Base-by-base conservation (phyloP, 257 asterid genomes). In the Capsicum pubescens region DNA sequence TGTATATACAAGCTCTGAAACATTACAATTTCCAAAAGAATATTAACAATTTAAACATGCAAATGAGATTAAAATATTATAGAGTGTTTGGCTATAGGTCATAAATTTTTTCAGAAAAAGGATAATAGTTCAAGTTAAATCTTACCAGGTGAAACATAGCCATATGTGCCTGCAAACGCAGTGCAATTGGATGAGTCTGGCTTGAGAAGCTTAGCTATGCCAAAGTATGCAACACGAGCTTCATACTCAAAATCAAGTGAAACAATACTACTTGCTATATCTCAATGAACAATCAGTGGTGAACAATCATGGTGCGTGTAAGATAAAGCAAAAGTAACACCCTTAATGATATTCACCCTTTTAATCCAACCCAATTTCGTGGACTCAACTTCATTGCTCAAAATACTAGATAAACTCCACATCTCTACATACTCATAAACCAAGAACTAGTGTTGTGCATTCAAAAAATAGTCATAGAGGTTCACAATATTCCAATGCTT, bases 291-390 rank as follows among this genome's bases (percentile, higher is more conserved):
- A 70, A 83, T 42, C 17, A 50, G 85, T 16, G 60, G 50, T 0
- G 70, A 69, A 66, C 81, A 83, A 68, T 68, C 39, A 3, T 83
- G 85, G 68, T 83, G 74, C 82, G 70, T 57, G 52, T 70, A 83
- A 44, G 36, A 81, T 9, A 42, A 48, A 52, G 11, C 36, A 60
- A 2, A 44, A 63, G 57, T 42, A 26, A 39, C 67, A 8, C 52
- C 84, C 7, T 54, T 72, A 9, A 72, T 54, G 59, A 72, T 72
- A 46, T 72, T 72, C 80, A 72, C 60, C 80, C 60, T 72, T 15
- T 16, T 72, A 15, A 72, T 14, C 80, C 80, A 72, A 21, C 48
- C 39, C 36, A 72, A 54, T 54, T 72, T 72, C 80, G 9, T 48
- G 36, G 59, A 19, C 16, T 42, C 80, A 7, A 44, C 59, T 7